Percentiles rank a stretch among this genome's conserved stretches.
Evolutionary conservation across 345 rosid species (phyloP).

Genomic region (Rhodamnia rubescens): DNA sequence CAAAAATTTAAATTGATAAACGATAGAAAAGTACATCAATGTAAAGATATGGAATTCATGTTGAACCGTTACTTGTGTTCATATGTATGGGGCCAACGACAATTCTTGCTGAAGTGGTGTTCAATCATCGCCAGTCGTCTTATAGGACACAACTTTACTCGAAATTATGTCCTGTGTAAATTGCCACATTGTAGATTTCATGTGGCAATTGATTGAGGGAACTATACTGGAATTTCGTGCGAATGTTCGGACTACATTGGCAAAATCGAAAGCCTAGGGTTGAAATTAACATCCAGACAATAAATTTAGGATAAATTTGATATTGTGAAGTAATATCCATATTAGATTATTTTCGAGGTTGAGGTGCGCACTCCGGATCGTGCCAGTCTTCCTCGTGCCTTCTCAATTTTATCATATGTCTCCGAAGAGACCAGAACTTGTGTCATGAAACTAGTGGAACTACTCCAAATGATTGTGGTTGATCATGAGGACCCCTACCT

Average conservation of each 20-base stretch:
- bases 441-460: neutral
- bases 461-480: neutral
- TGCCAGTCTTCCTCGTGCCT: neutral
- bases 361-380: fast-evolving
- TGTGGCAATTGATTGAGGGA: neutral
- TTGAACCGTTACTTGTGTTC: too few species aligned
- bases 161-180: neutral
- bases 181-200: neutral
- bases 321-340: neutral
- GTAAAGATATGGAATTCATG: too few species aligned
- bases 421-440: neutral
- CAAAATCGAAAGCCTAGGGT: neutral
- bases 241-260: neutral
- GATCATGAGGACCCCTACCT: neutral
- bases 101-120: neutral
- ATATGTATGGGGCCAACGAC: too few species aligned
- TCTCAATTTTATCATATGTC: neutral
- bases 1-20: neutral
- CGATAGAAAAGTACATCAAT: too few species aligned
- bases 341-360: neutral
- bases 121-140: neutral
- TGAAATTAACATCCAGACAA: neutral
- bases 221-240: neutral
- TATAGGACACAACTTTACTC: neutral
- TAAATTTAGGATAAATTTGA: fast-evolving